Base-by-base conservation (phyloP, 2,329 filamentous ascomycete genomes). In the Tolypocladium sp. region DNA sequence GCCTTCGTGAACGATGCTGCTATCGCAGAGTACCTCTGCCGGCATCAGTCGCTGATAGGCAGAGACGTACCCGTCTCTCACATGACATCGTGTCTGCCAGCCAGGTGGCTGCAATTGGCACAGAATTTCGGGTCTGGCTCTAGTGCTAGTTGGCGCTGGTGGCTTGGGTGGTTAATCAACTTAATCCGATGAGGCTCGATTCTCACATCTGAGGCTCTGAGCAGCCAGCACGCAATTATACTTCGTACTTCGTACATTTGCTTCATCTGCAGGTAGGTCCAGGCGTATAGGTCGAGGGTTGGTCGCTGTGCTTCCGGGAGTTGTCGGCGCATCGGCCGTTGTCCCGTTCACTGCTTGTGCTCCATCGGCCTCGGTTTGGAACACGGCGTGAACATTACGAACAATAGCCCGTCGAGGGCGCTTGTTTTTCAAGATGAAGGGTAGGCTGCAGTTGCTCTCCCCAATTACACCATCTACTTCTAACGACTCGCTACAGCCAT, bases 401-500 rank as follows among this genome's bases (percentile, higher is more conserved):
- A 30, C 25, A 49, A 49, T 20, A 49, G 7, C 25, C 6, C 6
- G 44, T 8, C 25, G 2, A 9, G 20, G 2, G 5, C 10, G 15
- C 20, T 35, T 4, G 5, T 13, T 17, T n/a, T 33, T 30, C 58
- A 57, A 55, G 9, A 57, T 61, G 52, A 65, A 63, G 60, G 62
- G 62, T 63, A 49, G 8, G 30, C 9, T 57, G 4, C 54, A n/a
- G 17, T 25, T 20, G 4, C 4, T 17, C 49, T 8, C n/a, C 3
- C 13, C 20, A 22, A 6, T 22, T 2, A 22, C 30, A 13, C 15
- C 20, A 22, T n/a, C 20, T 22, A 20, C 17, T 35, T 37, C 30
- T 54, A 6, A 61, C 56, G 57, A 38, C 30, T 12, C 27, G 38
- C 60, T 61, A 57, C 69, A 97, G 94, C 92, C 58, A 90, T 99